Conservation (phyloP, 1,284 basidiomycete species). For the Microbotryum scabiosae region DNA sequence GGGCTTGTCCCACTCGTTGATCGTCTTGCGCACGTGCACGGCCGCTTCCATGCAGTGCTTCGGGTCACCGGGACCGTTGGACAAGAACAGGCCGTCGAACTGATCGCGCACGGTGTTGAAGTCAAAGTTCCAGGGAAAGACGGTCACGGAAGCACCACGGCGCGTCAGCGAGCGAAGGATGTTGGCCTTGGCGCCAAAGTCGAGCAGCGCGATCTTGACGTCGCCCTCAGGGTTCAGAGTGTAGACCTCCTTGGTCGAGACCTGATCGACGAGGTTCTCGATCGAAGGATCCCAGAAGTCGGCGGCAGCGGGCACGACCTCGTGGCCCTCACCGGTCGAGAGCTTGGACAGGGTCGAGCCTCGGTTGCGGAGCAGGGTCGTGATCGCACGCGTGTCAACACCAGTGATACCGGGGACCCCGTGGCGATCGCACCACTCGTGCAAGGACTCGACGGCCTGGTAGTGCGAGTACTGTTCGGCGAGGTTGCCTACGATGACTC, state of each 20-base stretch:
- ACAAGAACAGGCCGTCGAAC: slow-evolving; percentile 91
- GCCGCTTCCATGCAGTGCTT: slow-evolving; percentile 80
- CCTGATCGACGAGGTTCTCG: slow-evolving; percentile 88
- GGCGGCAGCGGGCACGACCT: slow-evolving; percentile 49
- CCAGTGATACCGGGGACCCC: slow-evolving; percentile 90
- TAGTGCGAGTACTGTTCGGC: slow-evolving; percentile 94
- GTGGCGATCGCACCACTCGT: slow-evolving; percentile 86
- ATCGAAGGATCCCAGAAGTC: slow-evolving; percentile 88
- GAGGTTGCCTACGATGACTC: slow-evolving; percentile 87
- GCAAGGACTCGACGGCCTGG: slow-evolving; percentile 82
- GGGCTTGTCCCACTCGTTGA: slow-evolving; percentile 82
- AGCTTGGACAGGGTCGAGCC: slow-evolving; percentile 92
- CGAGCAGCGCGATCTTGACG: slow-evolving; percentile 86
- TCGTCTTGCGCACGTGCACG: slow-evolving; percentile 65
- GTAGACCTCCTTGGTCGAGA: slow-evolving; percentile 79
- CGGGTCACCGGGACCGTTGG: slow-evolving; percentile 94
- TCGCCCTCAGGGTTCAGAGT: slow-evolving; percentile 78
- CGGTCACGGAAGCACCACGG: slow-evolving; percentile 83
- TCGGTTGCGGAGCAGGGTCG: slow-evolving; percentile 84
- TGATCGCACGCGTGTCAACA: slow-evolving; percentile 95
- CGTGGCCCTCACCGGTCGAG: slow-evolving; percentile 67
- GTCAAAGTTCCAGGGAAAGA: slow-evolving; percentile 94
- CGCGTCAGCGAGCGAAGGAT: slow-evolving; percentile 86
- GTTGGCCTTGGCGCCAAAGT: slow-evolving; percentile 97
- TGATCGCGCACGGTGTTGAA: slow-evolving; percentile 84